Conservation (phyloP, 768 basidiomycete species). For the Lactifluus pinguis region DNA sequence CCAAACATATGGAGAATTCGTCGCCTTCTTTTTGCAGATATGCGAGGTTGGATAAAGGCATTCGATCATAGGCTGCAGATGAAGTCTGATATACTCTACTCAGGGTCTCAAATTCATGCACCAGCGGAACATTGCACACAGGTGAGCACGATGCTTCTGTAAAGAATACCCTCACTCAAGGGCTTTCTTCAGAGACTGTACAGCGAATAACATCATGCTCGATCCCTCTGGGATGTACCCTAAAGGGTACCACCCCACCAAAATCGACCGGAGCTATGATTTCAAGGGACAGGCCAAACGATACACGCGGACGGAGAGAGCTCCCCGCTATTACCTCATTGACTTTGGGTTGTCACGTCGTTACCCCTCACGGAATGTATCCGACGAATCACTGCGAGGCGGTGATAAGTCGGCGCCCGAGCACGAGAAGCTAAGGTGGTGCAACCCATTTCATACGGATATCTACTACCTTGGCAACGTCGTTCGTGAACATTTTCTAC, state of each 20-base stretch:
- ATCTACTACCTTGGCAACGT: slow-evolving; percentile 23
- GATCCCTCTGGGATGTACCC: slow-evolving; percentile 14
- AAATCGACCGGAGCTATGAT: neutral
- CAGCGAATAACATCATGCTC: slow-evolving; percentile 10
- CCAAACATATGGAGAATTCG: slow-evolving; percentile 11
- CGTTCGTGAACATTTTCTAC: slow-evolving; percentile 16
- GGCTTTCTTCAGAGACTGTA: slow-evolving; percentile 3
- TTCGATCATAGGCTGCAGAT: neutral
- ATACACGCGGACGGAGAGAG: slow-evolving; percentile 20
- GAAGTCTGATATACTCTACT: neutral
- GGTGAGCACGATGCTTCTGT: neutral
- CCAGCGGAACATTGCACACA: slow-evolving; percentile 4
- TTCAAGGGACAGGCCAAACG: slow-evolving; percentile 13
- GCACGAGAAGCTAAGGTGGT: slow-evolving; percentile 1
- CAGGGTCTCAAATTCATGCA: slow-evolving; percentile 10
- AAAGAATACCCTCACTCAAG: neutral
- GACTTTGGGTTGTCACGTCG: slow-evolving; percentile 25
- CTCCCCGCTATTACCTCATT: slow-evolving; percentile 24
- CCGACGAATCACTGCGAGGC: slow-evolving; percentile 18
- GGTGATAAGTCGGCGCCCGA: slow-evolving; percentile 25
- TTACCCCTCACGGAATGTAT: slow-evolving; percentile 7
- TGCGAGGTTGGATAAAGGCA: neutral
- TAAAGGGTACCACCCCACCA: neutral
- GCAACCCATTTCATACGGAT: slow-evolving; percentile 22
- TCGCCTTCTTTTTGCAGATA: slow-evolving; percentile 14